Conservation (phyloP, 495 filamentous ascomycete genomes). For the Penicillium antarcticum region DNA sequence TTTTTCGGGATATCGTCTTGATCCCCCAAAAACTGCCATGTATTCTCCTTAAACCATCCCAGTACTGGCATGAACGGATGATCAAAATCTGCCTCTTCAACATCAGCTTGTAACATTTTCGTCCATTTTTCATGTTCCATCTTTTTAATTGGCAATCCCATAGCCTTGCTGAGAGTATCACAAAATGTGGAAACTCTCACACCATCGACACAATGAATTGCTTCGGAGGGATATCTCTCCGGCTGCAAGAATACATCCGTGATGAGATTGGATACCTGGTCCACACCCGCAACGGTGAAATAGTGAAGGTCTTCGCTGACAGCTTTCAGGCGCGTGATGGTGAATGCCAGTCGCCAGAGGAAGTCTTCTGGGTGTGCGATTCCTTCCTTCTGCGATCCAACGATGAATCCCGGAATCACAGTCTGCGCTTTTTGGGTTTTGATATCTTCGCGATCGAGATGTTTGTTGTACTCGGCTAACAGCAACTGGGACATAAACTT, state of each 20-base stretch:
- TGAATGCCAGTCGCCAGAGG: too few relatives aligned
- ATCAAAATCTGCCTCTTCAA: neutral
- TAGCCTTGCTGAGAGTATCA: neutral
- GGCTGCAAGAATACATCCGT: too few relatives aligned
- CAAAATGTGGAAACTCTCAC: neutral
- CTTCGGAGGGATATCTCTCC: too few relatives aligned
- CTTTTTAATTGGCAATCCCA: neutral
- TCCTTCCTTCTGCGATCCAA: too few relatives aligned
- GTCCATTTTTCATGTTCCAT: conserved; percentile 6
- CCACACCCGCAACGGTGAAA: conserved; percentile 9
- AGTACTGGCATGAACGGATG: conserved; percentile 10
- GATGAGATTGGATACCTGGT: neutral
- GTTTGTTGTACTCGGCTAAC: too few relatives aligned
- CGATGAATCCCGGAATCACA: too few relatives aligned
- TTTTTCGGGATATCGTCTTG: neutral
- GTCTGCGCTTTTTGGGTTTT: too few relatives aligned
- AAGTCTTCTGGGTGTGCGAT: too few relatives aligned
- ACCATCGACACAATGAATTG: too few relatives aligned
- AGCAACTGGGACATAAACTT: conserved; percentile 19
- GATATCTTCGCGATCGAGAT: too few relatives aligned
- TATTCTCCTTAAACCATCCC: conserved; percentile 11
- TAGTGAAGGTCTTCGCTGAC: neutral
- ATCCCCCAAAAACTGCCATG: conserved; percentile 1
- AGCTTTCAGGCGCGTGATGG: too few relatives aligned
- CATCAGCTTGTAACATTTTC: neutral